phyloP scores from a whole-genome alignment of 75 land plant species.

The Picea glauca region DNA sequence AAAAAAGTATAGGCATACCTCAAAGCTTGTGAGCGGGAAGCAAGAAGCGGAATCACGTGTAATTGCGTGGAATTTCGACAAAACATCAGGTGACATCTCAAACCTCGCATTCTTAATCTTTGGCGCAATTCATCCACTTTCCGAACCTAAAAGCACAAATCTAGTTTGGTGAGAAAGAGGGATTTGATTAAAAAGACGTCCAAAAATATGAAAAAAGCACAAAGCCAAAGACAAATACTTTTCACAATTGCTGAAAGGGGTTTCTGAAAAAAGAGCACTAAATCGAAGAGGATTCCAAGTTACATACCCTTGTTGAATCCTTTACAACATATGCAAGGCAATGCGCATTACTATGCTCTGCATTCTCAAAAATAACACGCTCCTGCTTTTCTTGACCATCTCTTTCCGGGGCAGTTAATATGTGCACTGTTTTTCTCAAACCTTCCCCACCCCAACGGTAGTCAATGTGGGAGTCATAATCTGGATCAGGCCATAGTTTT shows the following conservation, averaged over 20 bases:
- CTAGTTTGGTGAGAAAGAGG: background rate
- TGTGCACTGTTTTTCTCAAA: slow-evolving; percentile 51
- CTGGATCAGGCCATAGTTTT: slow-evolving; percentile 48
- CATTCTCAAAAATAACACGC: slow-evolving; percentile 46
- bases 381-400: slow-evolving; percentile 6
- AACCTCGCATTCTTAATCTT: slow-evolving; percentile 84
- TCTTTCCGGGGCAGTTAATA: slow-evolving; percentile 42
- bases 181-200: background rate
- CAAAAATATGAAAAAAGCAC: background rate
- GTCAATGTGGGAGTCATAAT: slow-evolving; percentile 71
- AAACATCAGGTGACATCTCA: slow-evolving; percentile 87
- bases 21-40: slow-evolving; percentile 88
- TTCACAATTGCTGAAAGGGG: background rate
- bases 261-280: no score
- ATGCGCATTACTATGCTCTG: slow-evolving; percentile 40
- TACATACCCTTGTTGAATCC: slow-evolving; percentile 51
- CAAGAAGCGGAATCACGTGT: slow-evolving; percentile 82
- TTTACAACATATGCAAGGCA: slow-evolving; percentile 60
- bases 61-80: slow-evolving; percentile 71
- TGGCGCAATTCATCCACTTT: slow-evolving; percentile 74
- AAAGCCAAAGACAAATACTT: background rate
- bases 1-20: slow-evolving; percentile 33
- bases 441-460: slow-evolving; percentile 90
- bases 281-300: background rate
- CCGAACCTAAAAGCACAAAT: slow-evolving; percentile 42